Base-by-base conservation (phyloP, 2,329 filamentous ascomycete genomes). In the Metarhizium guizhouense region DNA sequence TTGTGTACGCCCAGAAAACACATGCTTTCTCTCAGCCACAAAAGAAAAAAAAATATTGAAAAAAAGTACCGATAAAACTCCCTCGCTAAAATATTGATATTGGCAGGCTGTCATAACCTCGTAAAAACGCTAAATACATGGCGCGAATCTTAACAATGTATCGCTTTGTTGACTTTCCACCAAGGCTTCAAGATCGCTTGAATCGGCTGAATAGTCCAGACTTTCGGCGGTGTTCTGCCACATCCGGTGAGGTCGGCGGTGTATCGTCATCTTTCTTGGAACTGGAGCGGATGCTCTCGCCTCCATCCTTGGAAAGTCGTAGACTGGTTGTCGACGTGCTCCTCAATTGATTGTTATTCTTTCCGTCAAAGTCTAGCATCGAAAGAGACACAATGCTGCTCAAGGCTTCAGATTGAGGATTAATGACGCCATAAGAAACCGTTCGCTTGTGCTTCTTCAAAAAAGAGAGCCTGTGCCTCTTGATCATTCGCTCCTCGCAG, bases 371-470 rank as follows among this genome's bases (percentile, higher is more conserved):
- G 47, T 65, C 62, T 47, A 63, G 56, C 42, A 63, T 60, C 51
- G 68, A 66, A 42, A 71, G 65, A 3, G 71, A 73, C 50, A 70
- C 62, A 20, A 64, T 62, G 56, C 67, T 69, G 52, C 67, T 64
- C 52, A 69, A 59, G 18, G 65, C 63, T 55, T 69, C 65, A 47
- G 69, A 63, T 38, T 68, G 67, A 1, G 68, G 68, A 10, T 67
- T 67, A 60, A 79, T 74, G 57, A 70, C 68, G 53, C 77, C 77
- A 56, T 78, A 71, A 61, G 69, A 76, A 56, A 77, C 68, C 18
- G 75, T 77, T 38, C 72, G 72, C 61, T 73, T 76, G 63, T 75
- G 70, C 63, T 76, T 78, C 60, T 68, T 64, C 47, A 80, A 64
- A 60, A 81, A 75, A 2, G 75, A 75, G 30, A 72, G 74, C 48